Conservation (phyloP, 352 stramenopile species). For the Phytophthora tentaculata region DNA sequence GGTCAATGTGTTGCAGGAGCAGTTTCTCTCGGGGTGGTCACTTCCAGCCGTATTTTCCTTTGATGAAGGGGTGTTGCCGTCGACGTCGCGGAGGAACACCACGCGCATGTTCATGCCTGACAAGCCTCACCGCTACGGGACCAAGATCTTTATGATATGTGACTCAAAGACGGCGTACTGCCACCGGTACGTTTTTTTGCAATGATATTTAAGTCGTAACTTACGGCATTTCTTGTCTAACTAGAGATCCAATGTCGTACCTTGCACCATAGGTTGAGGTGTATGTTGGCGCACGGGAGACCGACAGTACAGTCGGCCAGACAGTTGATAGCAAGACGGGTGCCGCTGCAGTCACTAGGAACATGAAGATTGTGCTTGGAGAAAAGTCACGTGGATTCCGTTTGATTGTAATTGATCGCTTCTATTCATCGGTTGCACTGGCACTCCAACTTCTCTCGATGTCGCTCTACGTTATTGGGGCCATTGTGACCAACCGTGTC, state of each 20-base stretch:
- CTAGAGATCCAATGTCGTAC: constrained; percentile 5
- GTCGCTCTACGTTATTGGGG: neutral
- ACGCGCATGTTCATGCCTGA: constrained; percentile 40
- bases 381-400: neutral
- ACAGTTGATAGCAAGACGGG: constrained; percentile 1
- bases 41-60: constrained; percentile 30
- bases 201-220: constrained; percentile 15
- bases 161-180: constrained; percentile 17
- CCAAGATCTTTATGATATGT: constrained; percentile 26
- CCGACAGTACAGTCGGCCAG: neutral
- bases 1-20: constrained; percentile 14
- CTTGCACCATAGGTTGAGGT: constrained; percentile 10
- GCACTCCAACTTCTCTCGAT: neutral
- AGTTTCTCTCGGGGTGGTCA: constrained; percentile 12
- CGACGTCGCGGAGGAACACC: constrained; percentile 31
- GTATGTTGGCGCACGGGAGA: constrained; percentile 1
- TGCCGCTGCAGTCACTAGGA: neutral
- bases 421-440: neutral
- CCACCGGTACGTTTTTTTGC: constrained; percentile 6
- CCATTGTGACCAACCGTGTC: neutral
- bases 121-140: constrained; percentile 13
- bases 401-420: neutral
- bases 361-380: neutral
- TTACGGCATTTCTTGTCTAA: neutral
- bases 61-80: constrained; percentile 34